Conservation (phyloP, 2,329 filamentous ascomycete genomes). For the Cryoendolithus antarcticus region DNA sequence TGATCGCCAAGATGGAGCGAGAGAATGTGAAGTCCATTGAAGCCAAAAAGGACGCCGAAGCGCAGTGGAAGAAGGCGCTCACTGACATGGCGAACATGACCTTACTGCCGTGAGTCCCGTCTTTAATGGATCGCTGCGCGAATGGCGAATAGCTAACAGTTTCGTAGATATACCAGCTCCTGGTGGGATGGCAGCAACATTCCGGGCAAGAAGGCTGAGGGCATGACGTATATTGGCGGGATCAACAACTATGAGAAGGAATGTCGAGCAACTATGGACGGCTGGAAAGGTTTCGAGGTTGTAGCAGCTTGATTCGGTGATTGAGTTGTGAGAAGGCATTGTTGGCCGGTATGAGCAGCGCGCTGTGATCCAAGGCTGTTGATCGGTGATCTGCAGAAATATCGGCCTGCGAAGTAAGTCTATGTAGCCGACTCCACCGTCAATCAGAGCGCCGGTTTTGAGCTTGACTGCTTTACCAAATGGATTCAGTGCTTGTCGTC, state of each 20-base stretch:
- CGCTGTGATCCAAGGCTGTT: too few relatives aligned
- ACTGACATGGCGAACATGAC: slow-evolving; percentile 17
- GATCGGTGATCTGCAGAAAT: too few relatives aligned
- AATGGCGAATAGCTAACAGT: background rate
- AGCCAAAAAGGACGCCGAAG: slow-evolving; percentile 29
- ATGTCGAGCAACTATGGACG: slow-evolving; percentile 27
- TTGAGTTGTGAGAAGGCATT: too few relatives aligned
- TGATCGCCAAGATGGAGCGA: slow-evolving; percentile 26
- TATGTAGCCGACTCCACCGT: too few relatives aligned
- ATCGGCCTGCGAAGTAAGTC: too few relatives aligned
- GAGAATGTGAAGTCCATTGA: slow-evolving; percentile 29
- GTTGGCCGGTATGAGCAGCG: too few relatives aligned
- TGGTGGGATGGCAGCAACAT: slow-evolving; percentile 32
- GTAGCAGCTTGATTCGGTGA: slow-evolving; percentile 1
- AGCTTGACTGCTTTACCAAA: too few relatives aligned
- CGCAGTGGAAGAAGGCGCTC: slow-evolving; percentile 26
- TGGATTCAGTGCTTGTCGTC: too few relatives aligned
- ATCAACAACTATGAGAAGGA: slow-evolving; percentile 25
- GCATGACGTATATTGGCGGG: slow-evolving; percentile 30
- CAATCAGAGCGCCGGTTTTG: too few relatives aligned
- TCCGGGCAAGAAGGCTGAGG: slow-evolving; percentile 30
- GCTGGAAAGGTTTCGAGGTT: slow-evolving; percentile 21
- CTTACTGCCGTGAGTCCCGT: slow-evolving; percentile 17
- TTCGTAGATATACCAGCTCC: slow-evolving; percentile 11
- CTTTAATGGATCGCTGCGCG: slow-evolving; percentile 19